Evolutionary conservation across 1,284 basidiomycete species (phyloP).

Genomic region (Leccinum holopus): DNA sequence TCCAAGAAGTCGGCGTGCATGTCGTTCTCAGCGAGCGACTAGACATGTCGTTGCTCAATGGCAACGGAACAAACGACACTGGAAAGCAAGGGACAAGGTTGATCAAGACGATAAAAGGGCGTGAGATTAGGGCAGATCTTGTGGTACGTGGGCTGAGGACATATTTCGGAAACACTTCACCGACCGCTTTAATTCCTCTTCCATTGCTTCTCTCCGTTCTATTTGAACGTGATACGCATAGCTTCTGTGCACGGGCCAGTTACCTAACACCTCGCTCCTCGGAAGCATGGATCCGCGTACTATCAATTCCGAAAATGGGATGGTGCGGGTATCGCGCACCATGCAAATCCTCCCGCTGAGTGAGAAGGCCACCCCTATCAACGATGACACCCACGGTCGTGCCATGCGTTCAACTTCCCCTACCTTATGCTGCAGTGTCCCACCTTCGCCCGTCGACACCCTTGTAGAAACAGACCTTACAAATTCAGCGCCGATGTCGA

Average conservation of each 20-base stretch:
- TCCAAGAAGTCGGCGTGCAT: conserved; percentile 45
- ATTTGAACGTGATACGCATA: conserved; percentile 28
- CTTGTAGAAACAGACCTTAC: conserved; percentile 7
- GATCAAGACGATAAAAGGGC: conserved; percentile 56
- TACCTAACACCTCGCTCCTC: conserved; percentile 55
- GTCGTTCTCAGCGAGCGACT: conserved; percentile 57
- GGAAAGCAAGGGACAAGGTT: conserved; percentile 22
- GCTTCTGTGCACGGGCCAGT: conserved; percentile 77
- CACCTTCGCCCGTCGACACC: conserved; percentile 12
- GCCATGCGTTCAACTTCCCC: conserved; percentile 12
- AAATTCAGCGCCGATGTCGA: background rate
- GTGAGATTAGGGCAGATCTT: conserved; percentile 60
- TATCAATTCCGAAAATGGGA: conserved; percentile 48
- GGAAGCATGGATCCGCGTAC: conserved; percentile 20
- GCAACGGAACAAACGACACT: background rate
- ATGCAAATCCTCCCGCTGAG: conserved; percentile 49
- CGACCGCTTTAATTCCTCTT: background rate
- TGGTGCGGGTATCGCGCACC: conserved; percentile 56
- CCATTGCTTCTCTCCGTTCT: background rate
- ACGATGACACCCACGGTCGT: background rate
- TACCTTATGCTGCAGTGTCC: conserved; percentile 6
- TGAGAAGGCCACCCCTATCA: background rate
- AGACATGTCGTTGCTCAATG: conserved; percentile 42
- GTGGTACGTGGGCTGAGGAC: conserved; percentile 41
- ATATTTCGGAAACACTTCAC: background rate